A percentile compares a stretch with the other conserved stretches of the same genome.
phyloP scores from a whole-genome alignment of 225 moss, liverwort and hornwort genomes.

The Anthoceros angustus region DNA sequence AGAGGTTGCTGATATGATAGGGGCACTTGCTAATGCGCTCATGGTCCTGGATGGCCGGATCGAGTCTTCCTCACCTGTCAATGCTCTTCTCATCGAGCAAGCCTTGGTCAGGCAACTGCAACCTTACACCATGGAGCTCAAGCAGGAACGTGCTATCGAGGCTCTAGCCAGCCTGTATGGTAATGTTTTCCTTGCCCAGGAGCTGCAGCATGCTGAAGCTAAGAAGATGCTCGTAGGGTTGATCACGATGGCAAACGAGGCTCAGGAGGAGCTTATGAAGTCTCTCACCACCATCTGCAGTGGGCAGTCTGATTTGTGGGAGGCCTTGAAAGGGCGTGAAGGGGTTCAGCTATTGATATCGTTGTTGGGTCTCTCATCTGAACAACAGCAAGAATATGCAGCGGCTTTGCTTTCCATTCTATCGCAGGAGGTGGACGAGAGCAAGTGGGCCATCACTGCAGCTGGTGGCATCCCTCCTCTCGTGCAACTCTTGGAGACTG shows the following conservation, averaged over 20 bases:
- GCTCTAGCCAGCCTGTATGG: conserved; percentile 85
- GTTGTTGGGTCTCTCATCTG: conserved; percentile 48
- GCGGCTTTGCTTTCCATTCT: conserved; percentile 82
- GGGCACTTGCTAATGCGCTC: conserved; percentile 82
- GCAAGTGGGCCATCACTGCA: conserved; percentile 98
- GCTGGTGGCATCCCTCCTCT: conserved; percentile 98
- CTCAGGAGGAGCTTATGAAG: conserved; percentile 56
- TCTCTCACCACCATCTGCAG: conserved; percentile 83
- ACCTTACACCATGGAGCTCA: conserved; percentile 32
- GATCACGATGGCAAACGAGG: conserved; percentile 73
- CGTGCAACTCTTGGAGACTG: conserved; percentile 80
- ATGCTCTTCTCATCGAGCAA: conserved; percentile 65
- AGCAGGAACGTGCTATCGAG: conserved; percentile 79
- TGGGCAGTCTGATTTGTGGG: conserved; percentile 67
- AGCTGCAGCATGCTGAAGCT: conserved; percentile 74
- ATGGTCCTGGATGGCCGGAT: conserved; percentile 58
- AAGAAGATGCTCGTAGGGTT: conserved; percentile 97
- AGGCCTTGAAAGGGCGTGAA: conserved; percentile 76
- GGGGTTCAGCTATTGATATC: conserved; percentile 94
- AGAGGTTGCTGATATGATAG: conserved; percentile 72
- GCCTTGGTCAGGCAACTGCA: conserved; percentile 79
- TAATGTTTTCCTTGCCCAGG: conserved; percentile 48
- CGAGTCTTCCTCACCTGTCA: conserved; percentile 48
- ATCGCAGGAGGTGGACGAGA: conserved; percentile 85
- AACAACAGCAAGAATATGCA: conserved; percentile 82